A percentile compares a stretch with the other conserved stretches of the same genome.
These are phyloP conservation scores for Coprinopsis strossmayeri DNA, from an alignment of 768 basidiomycete species.

Conservation along the genomic window DNA sequence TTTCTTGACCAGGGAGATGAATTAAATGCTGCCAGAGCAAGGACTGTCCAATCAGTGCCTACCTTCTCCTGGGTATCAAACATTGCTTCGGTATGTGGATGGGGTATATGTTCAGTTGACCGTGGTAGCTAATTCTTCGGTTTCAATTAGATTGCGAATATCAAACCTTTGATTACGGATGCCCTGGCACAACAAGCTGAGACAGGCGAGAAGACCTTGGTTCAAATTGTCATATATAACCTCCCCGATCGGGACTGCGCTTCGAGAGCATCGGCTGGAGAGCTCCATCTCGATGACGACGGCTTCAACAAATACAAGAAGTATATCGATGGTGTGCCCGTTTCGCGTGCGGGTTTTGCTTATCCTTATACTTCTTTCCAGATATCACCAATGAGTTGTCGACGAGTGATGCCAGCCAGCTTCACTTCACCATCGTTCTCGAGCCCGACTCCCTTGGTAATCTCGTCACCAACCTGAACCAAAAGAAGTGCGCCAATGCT, in stretches of 20 bases:
- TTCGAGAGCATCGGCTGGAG: slow-evolving; percentile 26
- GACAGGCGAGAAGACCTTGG: slow-evolving; percentile 16
- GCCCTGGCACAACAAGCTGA: slow-evolving; percentile 8
- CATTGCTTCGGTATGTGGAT: slow-evolving; percentile 9
- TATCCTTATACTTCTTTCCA: background rate
- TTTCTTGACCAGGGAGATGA: slow-evolving; percentile 12
- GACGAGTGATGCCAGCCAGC: slow-evolving; percentile 14
- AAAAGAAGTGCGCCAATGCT: slow-evolving; percentile 24
- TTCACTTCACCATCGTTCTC: slow-evolving; percentile 22
- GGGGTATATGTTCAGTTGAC: background rate
- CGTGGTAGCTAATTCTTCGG: background rate
- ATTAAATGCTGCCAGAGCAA: slow-evolving; percentile 14
- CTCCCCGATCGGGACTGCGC: slow-evolving; percentile 29
- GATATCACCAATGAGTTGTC: slow-evolving; percentile 15
- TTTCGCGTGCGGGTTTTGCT: background rate
- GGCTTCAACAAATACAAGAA: slow-evolving; percentile 25
- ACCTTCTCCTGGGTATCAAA: slow-evolving; percentile 18
- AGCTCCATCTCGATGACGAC: slow-evolving; percentile 21
- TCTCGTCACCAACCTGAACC: slow-evolving; percentile 22
- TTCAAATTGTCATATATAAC: slow-evolving; percentile 28
- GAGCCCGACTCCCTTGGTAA: slow-evolving; percentile 30
- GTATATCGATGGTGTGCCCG: slow-evolving; percentile 20
- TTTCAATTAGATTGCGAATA: slow-evolving; percentile 3
- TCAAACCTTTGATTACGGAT: slow-evolving; percentile 7
- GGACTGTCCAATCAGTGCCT: slow-evolving; percentile 14